Base-by-base conservation (phyloP, 805 yeast species). In the Lipomyces sp. region DNA sequence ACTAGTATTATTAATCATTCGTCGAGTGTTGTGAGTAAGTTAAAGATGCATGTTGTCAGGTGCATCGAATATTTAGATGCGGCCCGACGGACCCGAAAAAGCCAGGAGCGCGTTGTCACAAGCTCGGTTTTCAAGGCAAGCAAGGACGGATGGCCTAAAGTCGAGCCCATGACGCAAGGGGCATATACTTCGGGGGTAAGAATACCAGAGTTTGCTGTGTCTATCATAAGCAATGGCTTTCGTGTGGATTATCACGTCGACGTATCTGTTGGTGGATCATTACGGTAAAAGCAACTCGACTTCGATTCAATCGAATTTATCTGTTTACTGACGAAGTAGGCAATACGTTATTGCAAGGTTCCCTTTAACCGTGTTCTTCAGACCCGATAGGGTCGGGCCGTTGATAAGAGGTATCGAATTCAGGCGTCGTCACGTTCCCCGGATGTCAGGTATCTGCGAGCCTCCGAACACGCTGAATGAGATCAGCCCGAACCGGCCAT, bases 31-130 rank as follows among this genome's bases (percentile, higher is more conserved):
- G n/a, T 64, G 34, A 57, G 33, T 7, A 30, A 59, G 42, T 53
- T 64, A 10, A 56, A 58, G 30, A 61, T 64, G 64, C 53, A 53
- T 4, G 55, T 64, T 29, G 53, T 64, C 18, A 55, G 59, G 32
- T 10, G 42, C 29, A 50, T 60, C 42, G 60, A 61, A 50, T 64
- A 64, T 53, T 45, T 57, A 10, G 48, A 57, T n/a, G 3, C 56
- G 3, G 61, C 51, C 35, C 33, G 34, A 37, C 13, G 18, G 51
- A 51, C 37, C 1, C 11, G 33, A 15, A 53, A 58, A 48, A 56
- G 54, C 1, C n/a, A 48, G 35, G 60, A 65, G 15, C 32, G 48
- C 13, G 64, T 60, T 6, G 29, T 65, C 3, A 35, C 63, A 15
- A 60, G 57, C 18, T 63, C 62, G 48, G 15, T 11, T 15, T 58